A percentile compares a stretch with the other conserved stretches of the same genome.
These are phyloP conservation scores for Plasmodium coatneyi DNA, from an alignment of 169 alveolate genomes.

Conservation along the genomic window DNA sequence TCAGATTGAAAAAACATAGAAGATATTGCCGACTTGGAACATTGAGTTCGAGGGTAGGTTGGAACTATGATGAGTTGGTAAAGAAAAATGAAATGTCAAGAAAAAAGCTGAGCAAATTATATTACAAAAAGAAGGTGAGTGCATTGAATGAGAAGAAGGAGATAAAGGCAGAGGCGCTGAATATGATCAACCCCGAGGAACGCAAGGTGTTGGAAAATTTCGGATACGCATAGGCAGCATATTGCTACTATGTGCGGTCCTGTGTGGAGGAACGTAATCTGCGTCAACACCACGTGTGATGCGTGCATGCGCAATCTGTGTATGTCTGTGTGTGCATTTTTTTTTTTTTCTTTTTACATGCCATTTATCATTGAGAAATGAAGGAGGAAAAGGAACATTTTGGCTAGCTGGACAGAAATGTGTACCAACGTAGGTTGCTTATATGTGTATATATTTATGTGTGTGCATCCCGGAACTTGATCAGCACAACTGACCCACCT, in stretches of 20 bases:
- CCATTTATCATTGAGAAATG: not conserved
- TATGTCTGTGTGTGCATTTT: not conserved
- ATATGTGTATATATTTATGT: slow-evolving; percentile 3
- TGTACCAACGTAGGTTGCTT: not conserved
- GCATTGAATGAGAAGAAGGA: slow-evolving; percentile 59
- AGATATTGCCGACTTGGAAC: slow-evolving; percentile 92
- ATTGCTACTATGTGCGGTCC: not conserved
- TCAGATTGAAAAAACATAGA: slow-evolving; percentile 89
- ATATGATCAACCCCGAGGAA: slow-evolving; percentile 46
- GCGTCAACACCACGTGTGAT: not conserved
- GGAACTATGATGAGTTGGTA: slow-evolving; percentile 91
- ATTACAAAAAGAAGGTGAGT: slow-evolving; percentile 87
- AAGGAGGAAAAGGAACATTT: not conserved
- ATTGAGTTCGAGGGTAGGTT: slow-evolving; percentile 92
- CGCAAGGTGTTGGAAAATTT: slow-evolving; percentile 57
- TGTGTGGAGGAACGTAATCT: not conserved
- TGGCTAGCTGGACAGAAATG: not conserved
- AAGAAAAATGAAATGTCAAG: slow-evolving; percentile 93
- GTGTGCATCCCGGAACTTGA: not conserved
- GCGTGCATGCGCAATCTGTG: not conserved
- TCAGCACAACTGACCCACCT: not conserved
- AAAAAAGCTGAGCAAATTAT: slow-evolving; percentile 89
- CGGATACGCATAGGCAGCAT: slow-evolving; percentile 43
- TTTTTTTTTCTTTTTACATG: slow-evolving; percentile 18
- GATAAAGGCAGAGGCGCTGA: slow-evolving; percentile 27